These are phyloP conservation scores for Nemania sp. DNA, from an alignment of 2,329 filamentous ascomycete species.

Conservation along the genomic window DNA sequence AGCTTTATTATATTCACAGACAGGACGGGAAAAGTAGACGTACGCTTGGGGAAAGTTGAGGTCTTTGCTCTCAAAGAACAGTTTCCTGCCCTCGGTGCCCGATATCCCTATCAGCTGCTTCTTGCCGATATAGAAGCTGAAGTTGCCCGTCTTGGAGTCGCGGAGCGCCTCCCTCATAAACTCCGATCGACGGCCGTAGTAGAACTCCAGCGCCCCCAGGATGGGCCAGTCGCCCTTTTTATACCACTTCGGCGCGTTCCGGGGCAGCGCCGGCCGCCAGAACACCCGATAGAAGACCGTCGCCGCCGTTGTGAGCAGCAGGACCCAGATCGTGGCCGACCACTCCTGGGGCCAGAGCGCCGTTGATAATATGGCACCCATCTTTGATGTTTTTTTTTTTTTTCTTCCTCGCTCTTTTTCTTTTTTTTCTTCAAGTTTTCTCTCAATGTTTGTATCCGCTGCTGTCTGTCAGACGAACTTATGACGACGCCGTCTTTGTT, in stretches of 20 bases:
- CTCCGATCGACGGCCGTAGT: constrained; percentile 47
- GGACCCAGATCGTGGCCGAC: constrained; percentile 31
- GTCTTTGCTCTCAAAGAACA: constrained; percentile 52
- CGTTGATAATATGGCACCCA: constrained; percentile 10
- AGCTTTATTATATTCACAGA: neutral
- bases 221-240: constrained; percentile 43
- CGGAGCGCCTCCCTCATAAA: constrained; percentile 44
- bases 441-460: neutral
- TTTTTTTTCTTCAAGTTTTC: too few relatives aligned
- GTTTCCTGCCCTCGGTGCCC: constrained; percentile 48
- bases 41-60: constrained; percentile 51
- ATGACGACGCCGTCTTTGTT: neutral
- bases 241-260: constrained; percentile 36
- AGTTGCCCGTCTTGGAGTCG: constrained; percentile 48
- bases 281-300: constrained; percentile 29
- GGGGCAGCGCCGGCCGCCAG: constrained; percentile 33
- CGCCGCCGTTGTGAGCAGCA: constrained; percentile 29
- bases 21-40: constrained; percentile 10
- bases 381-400: constrained; percentile 2
- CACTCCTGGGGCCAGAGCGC: constrained; percentile 24
- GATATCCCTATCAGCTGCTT: constrained; percentile 50
- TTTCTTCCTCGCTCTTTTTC: constrained; percentile 3
- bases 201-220: constrained; percentile 49
- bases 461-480: neutral
- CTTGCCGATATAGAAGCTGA: constrained; percentile 55